Evolutionary conservation across 768 basidiomycete species (phyloP).

Genomic region (Hericium alpestre): DNA sequence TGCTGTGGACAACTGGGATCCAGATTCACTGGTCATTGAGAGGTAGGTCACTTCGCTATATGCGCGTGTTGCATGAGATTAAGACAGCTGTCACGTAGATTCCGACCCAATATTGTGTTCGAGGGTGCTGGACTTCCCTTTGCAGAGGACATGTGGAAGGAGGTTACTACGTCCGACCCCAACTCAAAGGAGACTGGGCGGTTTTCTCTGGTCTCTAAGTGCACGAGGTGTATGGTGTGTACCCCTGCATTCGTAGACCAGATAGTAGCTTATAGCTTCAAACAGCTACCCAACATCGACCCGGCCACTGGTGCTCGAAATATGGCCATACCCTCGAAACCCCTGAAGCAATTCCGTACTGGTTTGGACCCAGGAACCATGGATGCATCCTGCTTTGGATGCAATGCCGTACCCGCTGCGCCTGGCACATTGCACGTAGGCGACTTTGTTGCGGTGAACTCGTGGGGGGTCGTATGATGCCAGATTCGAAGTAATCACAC

Average conservation of each 20-base stretch:
- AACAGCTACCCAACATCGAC: constrained; percentile 64
- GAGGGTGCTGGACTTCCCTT: constrained; percentile 55
- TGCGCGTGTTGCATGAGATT: no score
- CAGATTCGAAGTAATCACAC: background rate
- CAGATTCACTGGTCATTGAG: constrained; percentile 42
- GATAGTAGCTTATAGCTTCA: constrained; percentile 2
- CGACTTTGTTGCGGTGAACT: constrained; percentile 34
- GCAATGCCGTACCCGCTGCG: constrained; percentile 45
- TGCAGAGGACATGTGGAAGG: constrained; percentile 60
- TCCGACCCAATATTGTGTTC: constrained; percentile 69
- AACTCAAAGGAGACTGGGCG: constrained; percentile 14
- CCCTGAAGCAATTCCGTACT: constrained; percentile 60
- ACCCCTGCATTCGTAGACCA: constrained; percentile 1
- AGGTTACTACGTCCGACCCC: constrained; percentile 43
- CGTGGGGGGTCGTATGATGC: constrained; percentile 14
- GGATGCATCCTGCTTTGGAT: constrained; percentile 54
- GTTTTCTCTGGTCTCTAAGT: constrained; percentile 56
- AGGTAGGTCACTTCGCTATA: constrained; percentile 27
- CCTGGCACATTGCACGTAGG: constrained; percentile 50
- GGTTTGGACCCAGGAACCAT: constrained; percentile 41
- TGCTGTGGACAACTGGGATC: constrained; percentile 33
- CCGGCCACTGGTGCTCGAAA: constrained; percentile 56
- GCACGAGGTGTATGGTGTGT: constrained; percentile 62
- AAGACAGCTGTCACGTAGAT: constrained; percentile 30
- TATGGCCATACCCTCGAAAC: constrained; percentile 65